Evolutionary conservation across 192 early-diverging fungal genomes (phyloP).

Genomic region (Rhizoclosmatium sp.): DNA sequence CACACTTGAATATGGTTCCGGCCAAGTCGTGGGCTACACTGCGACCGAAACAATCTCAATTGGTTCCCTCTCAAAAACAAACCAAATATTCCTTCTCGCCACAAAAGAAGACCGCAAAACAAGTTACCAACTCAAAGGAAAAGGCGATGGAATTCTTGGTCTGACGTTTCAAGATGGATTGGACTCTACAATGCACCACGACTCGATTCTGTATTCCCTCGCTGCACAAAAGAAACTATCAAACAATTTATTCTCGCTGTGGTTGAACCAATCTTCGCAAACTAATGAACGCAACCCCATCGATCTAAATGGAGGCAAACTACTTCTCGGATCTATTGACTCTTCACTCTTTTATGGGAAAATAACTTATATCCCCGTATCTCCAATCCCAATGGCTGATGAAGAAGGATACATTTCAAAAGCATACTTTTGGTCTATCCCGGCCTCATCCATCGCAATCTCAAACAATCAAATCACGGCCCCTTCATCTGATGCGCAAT

Average conservation of each 20-base stretch:
- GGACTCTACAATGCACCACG: not conserved
- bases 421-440: constrained; percentile 14
- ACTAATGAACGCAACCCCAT: not conserved
- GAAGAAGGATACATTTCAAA: not conserved
- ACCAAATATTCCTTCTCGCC: not conserved
- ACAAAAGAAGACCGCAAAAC: not conserved
- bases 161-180: constrained; percentile 6
- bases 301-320: not conserved
- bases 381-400: not conserved
- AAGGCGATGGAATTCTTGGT: constrained; percentile 21
- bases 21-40: not conserved
- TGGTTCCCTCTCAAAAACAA: not conserved
- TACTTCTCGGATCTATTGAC: constrained; percentile 9
- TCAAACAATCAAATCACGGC: not conserved
- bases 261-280: constrained; percentile 15
- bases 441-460: not conserved
- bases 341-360: not conserved
- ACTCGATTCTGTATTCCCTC: not conserved
- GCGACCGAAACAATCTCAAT: not conserved
- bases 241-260: not conserved
- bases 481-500: not conserved
- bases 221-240: not conserved
- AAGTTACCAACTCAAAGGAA: not conserved
- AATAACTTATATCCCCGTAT: constrained; percentile 9
- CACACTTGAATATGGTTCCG: not conserved